Conservation (phyloP, 352 stramenopile genomes). For the Sclerospora graminicola region DNA sequence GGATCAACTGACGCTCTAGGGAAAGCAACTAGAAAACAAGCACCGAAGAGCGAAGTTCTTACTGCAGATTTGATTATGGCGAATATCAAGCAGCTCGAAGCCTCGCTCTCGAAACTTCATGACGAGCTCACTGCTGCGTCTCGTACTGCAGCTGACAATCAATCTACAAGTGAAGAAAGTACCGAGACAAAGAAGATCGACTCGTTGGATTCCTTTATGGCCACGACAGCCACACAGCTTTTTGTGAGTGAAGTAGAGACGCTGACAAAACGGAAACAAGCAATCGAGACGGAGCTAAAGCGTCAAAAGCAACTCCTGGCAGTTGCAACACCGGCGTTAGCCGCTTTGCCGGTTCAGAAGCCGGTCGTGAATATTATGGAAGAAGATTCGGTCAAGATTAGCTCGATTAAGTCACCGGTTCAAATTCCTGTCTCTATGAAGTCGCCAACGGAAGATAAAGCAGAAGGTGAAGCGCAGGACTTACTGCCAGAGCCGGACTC, state of each 20-base stretch:
- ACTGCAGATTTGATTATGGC: slow-evolving; percentile 44
- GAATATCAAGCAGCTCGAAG: slow-evolving; percentile 32
- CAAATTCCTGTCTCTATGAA: not conserved
- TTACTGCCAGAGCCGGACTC: not conserved
- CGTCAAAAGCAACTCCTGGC: slow-evolving; percentile 36
- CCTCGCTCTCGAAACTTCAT: slow-evolving; percentile 22
- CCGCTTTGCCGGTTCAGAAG: slow-evolving; percentile 15
- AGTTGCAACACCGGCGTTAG: slow-evolving; percentile 46
- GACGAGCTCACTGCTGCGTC: slow-evolving; percentile 12
- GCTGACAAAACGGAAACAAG: slow-evolving; percentile 13
- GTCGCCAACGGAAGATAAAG: not conserved
- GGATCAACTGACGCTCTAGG: not conserved
- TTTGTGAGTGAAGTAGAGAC: slow-evolving; percentile 23
- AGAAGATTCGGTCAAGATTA: not conserved
- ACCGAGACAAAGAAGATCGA: slow-evolving; percentile 29
- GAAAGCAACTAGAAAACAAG: not conserved
- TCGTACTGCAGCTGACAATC: slow-evolving; percentile 2
- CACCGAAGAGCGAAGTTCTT: slow-evolving; percentile 22
- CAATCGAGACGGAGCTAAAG: slow-evolving; percentile 30
- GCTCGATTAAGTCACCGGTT: not conserved
- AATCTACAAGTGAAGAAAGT: slow-evolving; percentile 4
- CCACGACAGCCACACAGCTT: slow-evolving; percentile 37
- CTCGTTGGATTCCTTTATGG: slow-evolving; percentile 63
- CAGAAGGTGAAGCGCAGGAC: not conserved
- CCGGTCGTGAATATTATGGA: slow-evolving; percentile 1